Percentiles rank a stretch among this genome's conserved stretches.
Conservation (phyloP, 441 rosid species). For the Aquilaria agallochum region DNA sequence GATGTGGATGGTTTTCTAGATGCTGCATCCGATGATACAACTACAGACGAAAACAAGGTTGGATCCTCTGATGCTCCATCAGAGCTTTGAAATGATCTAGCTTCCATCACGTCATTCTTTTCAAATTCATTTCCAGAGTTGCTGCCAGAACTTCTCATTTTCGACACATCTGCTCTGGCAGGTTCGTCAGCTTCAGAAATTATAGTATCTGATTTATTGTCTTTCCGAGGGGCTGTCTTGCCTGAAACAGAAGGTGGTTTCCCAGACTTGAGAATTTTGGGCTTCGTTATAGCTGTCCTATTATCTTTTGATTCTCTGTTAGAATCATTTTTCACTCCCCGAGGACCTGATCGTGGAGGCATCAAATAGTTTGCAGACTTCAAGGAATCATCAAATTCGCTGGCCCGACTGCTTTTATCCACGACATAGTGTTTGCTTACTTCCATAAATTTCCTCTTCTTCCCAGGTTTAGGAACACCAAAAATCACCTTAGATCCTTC, state of each 20-base stretch:
- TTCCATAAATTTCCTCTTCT: slow-evolving; percentile 97
- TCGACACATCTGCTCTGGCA: slow-evolving; percentile 27
- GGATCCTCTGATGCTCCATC: slow-evolving; percentile 51
- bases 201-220: slow-evolving; percentile 29
- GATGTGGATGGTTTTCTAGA: slow-evolving; percentile 41
- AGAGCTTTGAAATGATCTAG: slow-evolving; percentile 38
- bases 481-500: slow-evolving; percentile 75
- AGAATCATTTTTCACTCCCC: slow-evolving; percentile 55
- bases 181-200: slow-evolving; percentile 34
- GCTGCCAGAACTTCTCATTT: slow-evolving; percentile 39
- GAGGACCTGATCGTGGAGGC: slow-evolving; percentile 66
- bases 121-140: slow-evolving; percentile 34
- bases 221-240: slow-evolving; percentile 51
- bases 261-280: slow-evolving; percentile 56
- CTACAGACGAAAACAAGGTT: slow-evolving; percentile 42
- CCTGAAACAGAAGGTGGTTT: slow-evolving; percentile 43
- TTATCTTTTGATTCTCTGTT: slow-evolving; percentile 58
- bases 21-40: slow-evolving; percentile 35
- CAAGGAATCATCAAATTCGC: slow-evolving; percentile 51
- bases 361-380: slow-evolving; percentile 60
- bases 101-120: slow-evolving; percentile 32
- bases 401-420: slow-evolving; percentile 39
- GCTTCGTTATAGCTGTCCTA: slow-evolving; percentile 45
- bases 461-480: slow-evolving; percentile 99
- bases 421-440: slow-evolving; percentile 90